Percentiles rank a stretch among this genome's conserved stretches.
Evolutionary conservation across 164 flowering plant genomes (phyloP).

Genomic region (Nymphaea colorata): DNA sequence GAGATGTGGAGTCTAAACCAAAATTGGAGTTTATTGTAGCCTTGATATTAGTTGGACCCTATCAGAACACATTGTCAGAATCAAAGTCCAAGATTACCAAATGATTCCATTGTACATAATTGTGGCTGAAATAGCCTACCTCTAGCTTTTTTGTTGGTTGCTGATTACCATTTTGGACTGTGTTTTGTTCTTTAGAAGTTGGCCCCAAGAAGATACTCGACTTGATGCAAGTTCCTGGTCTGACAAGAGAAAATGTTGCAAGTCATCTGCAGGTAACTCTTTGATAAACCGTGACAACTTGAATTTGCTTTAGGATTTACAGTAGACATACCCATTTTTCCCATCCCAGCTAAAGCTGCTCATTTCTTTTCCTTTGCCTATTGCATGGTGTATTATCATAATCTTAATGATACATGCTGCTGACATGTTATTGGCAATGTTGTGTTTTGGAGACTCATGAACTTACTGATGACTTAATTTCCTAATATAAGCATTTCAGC

Average conservation of each 20-base stretch:
- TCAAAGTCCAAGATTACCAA: not conserved
- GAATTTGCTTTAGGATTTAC: not conserved
- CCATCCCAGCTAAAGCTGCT: too few species aligned
- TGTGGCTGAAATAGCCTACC: not conserved
- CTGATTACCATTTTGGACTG: not conserved
- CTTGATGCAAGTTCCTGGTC: constrained; percentile 87
- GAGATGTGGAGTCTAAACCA: not conserved
- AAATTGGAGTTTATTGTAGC: not conserved
- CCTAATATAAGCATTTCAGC: too few species aligned
- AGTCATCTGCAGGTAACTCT: constrained; percentile 88
- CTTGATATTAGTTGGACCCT: not conserved
- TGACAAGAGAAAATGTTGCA: constrained; percentile 95
- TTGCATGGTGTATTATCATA: not conserved
- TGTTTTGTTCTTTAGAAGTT: constrained; percentile 52
- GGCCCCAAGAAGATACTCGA: constrained; percentile 96
- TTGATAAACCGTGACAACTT: not conserved
- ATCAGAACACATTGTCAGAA: not conserved
- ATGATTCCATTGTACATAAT: not conserved
- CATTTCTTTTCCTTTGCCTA: not conserved
- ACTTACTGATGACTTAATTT: too few species aligned
- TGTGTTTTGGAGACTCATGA: too few species aligned
- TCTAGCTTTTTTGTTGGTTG: not conserved
- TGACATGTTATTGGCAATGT: too few species aligned
- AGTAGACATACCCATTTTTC: not conserved
- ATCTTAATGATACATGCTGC: too few species aligned